Conservation (phyloP, 495 filamentous ascomycete species). For the Podospora tetraspora region DNA sequence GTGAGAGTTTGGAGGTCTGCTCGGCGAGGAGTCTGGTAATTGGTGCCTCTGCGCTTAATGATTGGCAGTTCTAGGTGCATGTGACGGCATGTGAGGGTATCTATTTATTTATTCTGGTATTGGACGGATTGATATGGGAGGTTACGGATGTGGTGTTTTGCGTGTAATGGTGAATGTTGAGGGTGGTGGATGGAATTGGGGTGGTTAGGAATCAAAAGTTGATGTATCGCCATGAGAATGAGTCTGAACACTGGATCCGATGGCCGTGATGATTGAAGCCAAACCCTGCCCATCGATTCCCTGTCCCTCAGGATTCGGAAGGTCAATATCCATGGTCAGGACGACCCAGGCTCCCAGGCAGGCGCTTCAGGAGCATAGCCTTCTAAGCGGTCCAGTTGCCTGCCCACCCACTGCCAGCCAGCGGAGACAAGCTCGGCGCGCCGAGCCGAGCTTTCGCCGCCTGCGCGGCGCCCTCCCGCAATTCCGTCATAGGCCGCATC, state of each 20-base stretch:
- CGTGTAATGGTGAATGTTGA: background rate
- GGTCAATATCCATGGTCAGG: background rate
- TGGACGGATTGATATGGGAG: background rate
- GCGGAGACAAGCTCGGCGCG: background rate
- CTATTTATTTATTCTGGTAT: background rate
- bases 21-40: background rate
- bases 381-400: constrained; percentile 8
- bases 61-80: background rate
- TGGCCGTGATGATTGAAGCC: background rate
- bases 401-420: background rate
- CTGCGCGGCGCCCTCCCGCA: background rate
- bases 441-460: constrained; percentile 15
- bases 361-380: background rate
- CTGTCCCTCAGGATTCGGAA: background rate
- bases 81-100: no score
- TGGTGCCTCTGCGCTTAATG: background rate
- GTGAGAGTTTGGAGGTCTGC: background rate
- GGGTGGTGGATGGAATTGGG: background rate
- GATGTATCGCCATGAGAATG: background rate
- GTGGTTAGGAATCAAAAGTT: background rate
- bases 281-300: background rate
- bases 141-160: background rate
- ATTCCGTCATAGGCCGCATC: constrained; percentile 20
- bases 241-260: background rate
- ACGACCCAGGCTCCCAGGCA: no score